Evolutionary conservation across 306 rosid genomes (phyloP).

Genomic region (Cyamopsis tetragonoloba): DNA sequence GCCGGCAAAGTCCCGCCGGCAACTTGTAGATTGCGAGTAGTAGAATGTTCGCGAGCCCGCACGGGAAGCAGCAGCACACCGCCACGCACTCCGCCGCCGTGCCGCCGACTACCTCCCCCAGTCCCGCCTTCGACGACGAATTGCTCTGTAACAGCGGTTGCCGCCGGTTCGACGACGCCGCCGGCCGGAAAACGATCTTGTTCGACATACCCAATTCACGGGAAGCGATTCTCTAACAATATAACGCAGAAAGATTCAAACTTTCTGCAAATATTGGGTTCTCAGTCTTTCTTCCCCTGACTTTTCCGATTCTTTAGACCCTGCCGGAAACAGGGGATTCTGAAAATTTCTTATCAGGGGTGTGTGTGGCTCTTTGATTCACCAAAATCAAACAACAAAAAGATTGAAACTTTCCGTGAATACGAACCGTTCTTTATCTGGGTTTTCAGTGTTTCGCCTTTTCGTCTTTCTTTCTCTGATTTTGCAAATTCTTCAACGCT

Average conservation of each 20-base stretch:
- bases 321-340: too few species aligned
- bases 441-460: background rate
- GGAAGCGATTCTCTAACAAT: too few species aligned
- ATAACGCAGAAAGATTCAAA: too few species aligned
- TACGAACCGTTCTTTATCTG: background rate
- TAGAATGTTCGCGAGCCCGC: conserved; percentile 41
- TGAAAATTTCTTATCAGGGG: too few species aligned
- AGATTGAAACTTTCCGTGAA: background rate
- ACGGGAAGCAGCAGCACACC: conserved; percentile 81
- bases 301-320: too few species aligned
- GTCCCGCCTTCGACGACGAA: background rate
- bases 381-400: too few species aligned
- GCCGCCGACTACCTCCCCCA: conserved; percentile 71
- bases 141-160: conserved; percentile 31
- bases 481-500: background rate
- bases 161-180: conserved; percentile 32
- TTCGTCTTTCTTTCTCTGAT: background rate
- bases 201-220: too few species aligned
- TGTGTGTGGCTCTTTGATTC: too few species aligned
- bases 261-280: too few species aligned
- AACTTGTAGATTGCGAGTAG: conserved; percentile 66
- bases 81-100: conserved; percentile 88
- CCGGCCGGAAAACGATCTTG: conserved; percentile 30
- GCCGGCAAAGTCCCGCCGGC: conserved; percentile 70
- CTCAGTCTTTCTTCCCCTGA: too few species aligned